Evolutionary conservation across 176 grass and related monocot species (phyloP), one percentile per base, ranked within the genome.

Genomic region (Avena sativa): DNA sequence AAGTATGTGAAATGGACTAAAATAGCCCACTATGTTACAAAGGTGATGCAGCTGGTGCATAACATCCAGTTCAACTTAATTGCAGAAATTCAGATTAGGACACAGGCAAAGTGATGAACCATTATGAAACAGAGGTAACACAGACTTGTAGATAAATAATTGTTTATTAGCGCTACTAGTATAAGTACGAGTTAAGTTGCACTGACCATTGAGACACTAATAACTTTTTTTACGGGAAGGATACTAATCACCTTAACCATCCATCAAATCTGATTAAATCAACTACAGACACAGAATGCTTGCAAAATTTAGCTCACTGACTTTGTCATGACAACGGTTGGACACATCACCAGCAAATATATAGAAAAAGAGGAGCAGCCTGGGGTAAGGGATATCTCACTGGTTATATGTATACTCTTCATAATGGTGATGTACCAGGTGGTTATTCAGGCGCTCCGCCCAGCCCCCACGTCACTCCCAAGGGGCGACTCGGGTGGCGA

Each of bases 251-350:
- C 1, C 21, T 48, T 74, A 74, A 74, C 44, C 6, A 25, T 50
- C 21, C 46, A 23, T 74, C n/a, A 74, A 7, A 2, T 28, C 6
- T 14, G 2, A 50, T 9, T n/a, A 48, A 79, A 58, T 72, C 30
- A 36, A 83, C 21, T 83, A 19, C 16, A 63, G 16, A 87, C 0
- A 0, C 56, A 65, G 44, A 79, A 32, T n/a, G 13, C 72, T 21
- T 74, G 56, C 19, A 74, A 21, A 79, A 55, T 7, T 26, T 66
- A 20, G 46, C 38, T 84, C 56, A 63, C 11, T 76, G 9, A 15
- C 11, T 60, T 84, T 84, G 40, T 48, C 43, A 49, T 75, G 23
- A 62, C 4, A 74, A 19, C 64, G 36, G 59, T 78, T 55, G 28
- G 40, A 2, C 36, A 50, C 16, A 49, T 16, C 43, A 52, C 5